phyloP scores from a whole-genome alignment of 2,329 filamentous ascomycete species.

The Colletotrichum cereale region DNA sequence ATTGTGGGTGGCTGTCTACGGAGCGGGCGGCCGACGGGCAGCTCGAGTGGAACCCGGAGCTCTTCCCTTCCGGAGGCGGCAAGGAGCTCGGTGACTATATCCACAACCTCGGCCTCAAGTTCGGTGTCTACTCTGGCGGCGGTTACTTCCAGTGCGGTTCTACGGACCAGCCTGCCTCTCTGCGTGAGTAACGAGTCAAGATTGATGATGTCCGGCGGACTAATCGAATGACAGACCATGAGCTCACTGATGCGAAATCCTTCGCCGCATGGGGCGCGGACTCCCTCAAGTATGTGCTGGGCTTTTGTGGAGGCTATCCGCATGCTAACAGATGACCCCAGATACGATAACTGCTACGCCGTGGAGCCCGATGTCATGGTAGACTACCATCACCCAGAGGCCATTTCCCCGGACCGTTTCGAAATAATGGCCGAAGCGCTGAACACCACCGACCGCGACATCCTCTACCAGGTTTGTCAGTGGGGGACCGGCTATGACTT shows the following conservation, averaged over 20 bases:
- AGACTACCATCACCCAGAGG: conserved; percentile 53
- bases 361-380: conserved; percentile 57
- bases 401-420: conserved; percentile 56
- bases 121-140: conserved; percentile 67
- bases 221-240: conserved; percentile 49
- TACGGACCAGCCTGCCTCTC: conserved; percentile 56
- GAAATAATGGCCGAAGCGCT: conserved; percentile 60
- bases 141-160: conserved; percentile 60
- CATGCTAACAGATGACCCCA: neutral
- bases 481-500: conserved; percentile 64
- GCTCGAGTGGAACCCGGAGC: conserved; percentile 61
- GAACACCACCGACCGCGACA: conserved; percentile 53
- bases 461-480: conserved; percentile 65
- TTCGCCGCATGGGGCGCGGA: conserved; percentile 61
- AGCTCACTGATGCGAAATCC: conserved; percentile 55
- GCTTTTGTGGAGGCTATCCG: neutral
- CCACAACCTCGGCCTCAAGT: conserved; percentile 61
- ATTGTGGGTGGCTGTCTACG: conserved; percentile 68
- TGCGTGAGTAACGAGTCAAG: conserved; percentile 50
- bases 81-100: conserved; percentile 61
- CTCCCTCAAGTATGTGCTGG: conserved; percentile 61
- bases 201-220: neutral
- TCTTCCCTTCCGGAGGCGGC: conserved; percentile 64
- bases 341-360: conserved; percentile 64
- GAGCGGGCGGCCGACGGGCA: conserved; percentile 57